Evolutionary conservation across 495 filamentous ascomycete genomes (phyloP).

Genomic region (Penicillium bialowiezense): DNA sequence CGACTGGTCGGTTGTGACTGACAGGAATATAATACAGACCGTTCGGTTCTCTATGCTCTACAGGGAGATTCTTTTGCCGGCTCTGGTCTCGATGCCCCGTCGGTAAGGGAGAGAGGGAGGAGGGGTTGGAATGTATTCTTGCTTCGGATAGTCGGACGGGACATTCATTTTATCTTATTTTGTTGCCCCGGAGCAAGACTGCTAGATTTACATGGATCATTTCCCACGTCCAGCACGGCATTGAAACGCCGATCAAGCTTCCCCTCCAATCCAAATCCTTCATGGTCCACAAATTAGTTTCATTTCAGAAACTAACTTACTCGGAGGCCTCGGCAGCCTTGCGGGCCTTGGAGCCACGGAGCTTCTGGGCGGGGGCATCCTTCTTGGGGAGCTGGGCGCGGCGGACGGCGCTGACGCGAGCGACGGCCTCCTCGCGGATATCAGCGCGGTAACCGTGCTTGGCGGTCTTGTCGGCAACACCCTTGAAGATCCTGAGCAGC

Average conservation of each 20-base stretch:
- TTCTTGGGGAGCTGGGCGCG: constrained; percentile 75
- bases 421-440: constrained; percentile 79
- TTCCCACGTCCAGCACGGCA: constrained; percentile 29
- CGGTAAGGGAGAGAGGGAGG: not conserved
- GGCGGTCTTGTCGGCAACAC: constrained; percentile 73
- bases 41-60: no score
- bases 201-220: constrained; percentile 36
- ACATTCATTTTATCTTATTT: constrained; percentile 13
- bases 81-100: no score
- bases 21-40: no score
- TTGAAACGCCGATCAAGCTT: constrained; percentile 11
- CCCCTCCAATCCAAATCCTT: constrained; percentile 9
- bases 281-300: constrained; percentile 5
- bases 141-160: constrained; percentile 5
- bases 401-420: constrained; percentile 85
- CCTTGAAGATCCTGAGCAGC: constrained; percentile 73
- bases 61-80: constrained; percentile 27
- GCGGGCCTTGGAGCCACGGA: constrained; percentile 76
- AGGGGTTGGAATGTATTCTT: not conserved
- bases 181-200: constrained; percentile 19
- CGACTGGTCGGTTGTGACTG: constrained; percentile 10
- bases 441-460: constrained; percentile 84
- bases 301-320: constrained; percentile 30
- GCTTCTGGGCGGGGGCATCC: constrained; percentile 67
- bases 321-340: constrained; percentile 60